Percentiles rank a stretch among this genome's conserved stretches.
phyloP scores from a whole-genome alignment of 306 rosid genomes.

The Begonia loranthoides region DNA sequence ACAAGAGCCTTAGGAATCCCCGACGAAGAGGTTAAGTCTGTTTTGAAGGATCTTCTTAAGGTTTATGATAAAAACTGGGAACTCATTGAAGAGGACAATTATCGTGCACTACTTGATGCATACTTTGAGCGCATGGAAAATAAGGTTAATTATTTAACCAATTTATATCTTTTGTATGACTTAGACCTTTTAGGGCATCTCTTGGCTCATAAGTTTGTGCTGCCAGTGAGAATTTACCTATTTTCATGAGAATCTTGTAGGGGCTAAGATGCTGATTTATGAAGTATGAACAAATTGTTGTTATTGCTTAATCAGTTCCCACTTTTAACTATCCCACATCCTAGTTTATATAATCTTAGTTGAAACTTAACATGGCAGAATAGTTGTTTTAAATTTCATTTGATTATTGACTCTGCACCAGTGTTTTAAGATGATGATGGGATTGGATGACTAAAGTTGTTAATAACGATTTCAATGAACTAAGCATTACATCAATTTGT shows the following conservation, averaged over 20 bases:
- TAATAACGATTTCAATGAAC: too few relatives aligned
- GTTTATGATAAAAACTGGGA: slow-evolving; percentile 41
- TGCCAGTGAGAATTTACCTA: too few relatives aligned
- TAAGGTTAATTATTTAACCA: slow-evolving; percentile 25
- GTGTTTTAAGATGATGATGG: too few relatives aligned
- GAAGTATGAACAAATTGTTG: too few relatives aligned
- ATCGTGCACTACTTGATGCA: slow-evolving; percentile 47
- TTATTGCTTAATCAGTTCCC: not conserved
- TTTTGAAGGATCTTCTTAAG: slow-evolving; percentile 24
- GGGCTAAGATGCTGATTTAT: too few relatives aligned
- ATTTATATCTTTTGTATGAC: not conserved
- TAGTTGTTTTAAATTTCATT: too few relatives aligned
- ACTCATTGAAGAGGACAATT: slow-evolving; percentile 63
- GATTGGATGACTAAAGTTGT: too few relatives aligned
- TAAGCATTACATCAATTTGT: too few relatives aligned
- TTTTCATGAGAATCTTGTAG: not conserved
- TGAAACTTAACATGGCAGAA: too few relatives aligned
- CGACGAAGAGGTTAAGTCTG: slow-evolving; percentile 34
- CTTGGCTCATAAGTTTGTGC: not conserved
- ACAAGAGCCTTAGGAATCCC: slow-evolving; percentile 39
- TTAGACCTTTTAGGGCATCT: not conserved
- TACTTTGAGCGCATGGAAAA: slow-evolving; percentile 50
- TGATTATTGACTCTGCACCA: too few relatives aligned
- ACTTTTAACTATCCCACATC: not conserved
- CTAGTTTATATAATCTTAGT: too few relatives aligned